Base-by-base conservation (phyloP, 768 basidiomycete genomes). In the Boletus vermiculosoides region DNA sequence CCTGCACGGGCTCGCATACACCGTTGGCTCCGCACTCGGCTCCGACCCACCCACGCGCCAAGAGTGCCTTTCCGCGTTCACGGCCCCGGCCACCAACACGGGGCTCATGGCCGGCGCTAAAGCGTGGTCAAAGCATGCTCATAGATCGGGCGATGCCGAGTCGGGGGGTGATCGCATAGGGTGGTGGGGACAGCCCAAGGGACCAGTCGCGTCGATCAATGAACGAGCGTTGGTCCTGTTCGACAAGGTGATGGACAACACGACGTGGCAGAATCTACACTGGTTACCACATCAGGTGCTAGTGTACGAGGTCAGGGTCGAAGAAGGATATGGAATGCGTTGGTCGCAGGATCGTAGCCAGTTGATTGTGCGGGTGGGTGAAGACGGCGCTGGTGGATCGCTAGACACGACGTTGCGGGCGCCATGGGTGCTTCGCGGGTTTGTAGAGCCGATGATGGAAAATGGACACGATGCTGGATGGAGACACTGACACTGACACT, bases 371-470 rank as follows among this genome's bases (percentile, higher is more conserved):
- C 37, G 28, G 18, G 59, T 31, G 37, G 41, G 25, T 22, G 25
- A 41, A 2, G 51, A 11, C 5, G 22, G 36, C 16, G 20, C 22
- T 16, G 34, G 15, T 37, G 25, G 40, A 22, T 18, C 22, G 3
- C 34, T 37, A n/a, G 52, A 50, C 47, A 52, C 15, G 45, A 25
- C 23, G n/a, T 30, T 13, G 22, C 50, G 61, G 22, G 59, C 65
- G 6, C 72, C 75, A 2, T 86, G 85, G 86, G 67, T 69, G 8
- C 83, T 87, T 64, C 77, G 85, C 41, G 86, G 86, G 15, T 85
- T 84, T 63, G 78, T 87, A 9, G 85, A 87, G 55, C 85, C 84
- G 2, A 82, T 81, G 80, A 86, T 86, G 81, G 81, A 80, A 58
- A 80, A 83, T 65, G 86, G 86, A 15, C 85, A 87, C 65, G 80